These are phyloP conservation scores for Fomitopsis schrenkii DNA, from an alignment of 1,284 basidiomycete genomes.

Conservation along the genomic window DNA sequence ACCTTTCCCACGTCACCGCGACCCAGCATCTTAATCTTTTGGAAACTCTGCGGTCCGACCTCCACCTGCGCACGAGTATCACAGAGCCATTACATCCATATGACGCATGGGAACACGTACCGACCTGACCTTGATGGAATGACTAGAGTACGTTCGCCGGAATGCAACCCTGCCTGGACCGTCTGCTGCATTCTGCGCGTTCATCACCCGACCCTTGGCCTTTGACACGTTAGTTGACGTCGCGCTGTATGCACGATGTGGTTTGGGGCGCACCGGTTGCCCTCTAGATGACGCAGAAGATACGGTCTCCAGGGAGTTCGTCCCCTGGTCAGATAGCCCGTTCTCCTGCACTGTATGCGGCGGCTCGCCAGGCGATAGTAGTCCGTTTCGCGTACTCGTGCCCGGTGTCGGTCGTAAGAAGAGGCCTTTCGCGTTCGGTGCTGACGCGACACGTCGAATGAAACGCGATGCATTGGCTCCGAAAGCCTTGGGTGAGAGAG, in stretches of 20 bases:
- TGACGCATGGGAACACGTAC: constrained; percentile 41
- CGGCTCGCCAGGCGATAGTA: constrained; percentile 63
- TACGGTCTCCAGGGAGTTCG: constrained; percentile 66
- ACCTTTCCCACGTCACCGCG: constrained; percentile 97
- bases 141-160: constrained; percentile 92
- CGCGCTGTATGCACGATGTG: constrained; percentile 19
- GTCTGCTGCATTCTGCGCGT: constrained; percentile 32
- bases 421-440: constrained; percentile 92
- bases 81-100: neutral
- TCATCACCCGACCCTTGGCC: constrained; percentile 42
- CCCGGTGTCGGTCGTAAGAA: constrained; percentile 55
- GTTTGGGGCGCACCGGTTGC: constrained; percentile 31
- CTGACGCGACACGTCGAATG: constrained; percentile 92
- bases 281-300: constrained; percentile 68
- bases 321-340: constrained; percentile 50
- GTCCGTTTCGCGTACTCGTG: constrained; percentile 65
- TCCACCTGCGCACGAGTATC: constrained; percentile 59
- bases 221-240: constrained; percentile 23
- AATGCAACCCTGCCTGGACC: constrained; percentile 71
- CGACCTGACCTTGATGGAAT: constrained; percentile 93
- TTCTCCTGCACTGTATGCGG: constrained; percentile 52
- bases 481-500: constrained; percentile 60
- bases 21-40: constrained; percentile 92
- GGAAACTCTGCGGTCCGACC: constrained; percentile 87
- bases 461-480: constrained; percentile 76